Percentiles rank a stretch among this genome's conserved stretches.
These are phyloP conservation scores for Pseudevernia furfuracea DNA, from an alignment of 495 filamentous ascomycete species.

Conservation along the genomic window DNA sequence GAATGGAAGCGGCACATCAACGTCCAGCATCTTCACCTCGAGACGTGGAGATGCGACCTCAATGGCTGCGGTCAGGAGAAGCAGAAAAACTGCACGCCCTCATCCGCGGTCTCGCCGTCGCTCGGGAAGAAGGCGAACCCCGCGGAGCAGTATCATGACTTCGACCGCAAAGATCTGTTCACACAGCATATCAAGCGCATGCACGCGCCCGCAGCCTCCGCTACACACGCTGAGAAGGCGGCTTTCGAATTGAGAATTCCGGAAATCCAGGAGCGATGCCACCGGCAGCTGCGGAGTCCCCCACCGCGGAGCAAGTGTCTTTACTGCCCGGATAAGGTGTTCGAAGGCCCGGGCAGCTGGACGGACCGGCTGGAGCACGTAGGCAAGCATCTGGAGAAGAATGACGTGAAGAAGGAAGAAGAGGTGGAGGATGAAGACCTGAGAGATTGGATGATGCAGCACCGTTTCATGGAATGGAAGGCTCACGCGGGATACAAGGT, in stretches of 20 bases:
- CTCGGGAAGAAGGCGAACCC: neutral
- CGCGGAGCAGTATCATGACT: slow-evolving; percentile 48
- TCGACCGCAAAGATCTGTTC: slow-evolving; percentile 91
- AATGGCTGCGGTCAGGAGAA: slow-evolving; percentile 39
- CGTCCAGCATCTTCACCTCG: slow-evolving; percentile 71
- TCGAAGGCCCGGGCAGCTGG: slow-evolving; percentile 52
- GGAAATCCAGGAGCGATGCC: slow-evolving; percentile 49
- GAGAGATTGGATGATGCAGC: slow-evolving; percentile 44
- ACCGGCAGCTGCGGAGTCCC: slow-evolving; percentile 49
- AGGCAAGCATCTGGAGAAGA: slow-evolving; percentile 47
- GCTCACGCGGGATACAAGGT: slow-evolving; percentile 3
- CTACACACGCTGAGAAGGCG: slow-evolving; percentile 35
- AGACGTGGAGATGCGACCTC: slow-evolving; percentile 75
- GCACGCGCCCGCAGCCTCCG: slow-evolving; percentile 57
- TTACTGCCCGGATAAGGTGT: slow-evolving; percentile 32
- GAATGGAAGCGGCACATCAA: slow-evolving; percentile 92
- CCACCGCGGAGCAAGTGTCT: slow-evolving; percentile 56
- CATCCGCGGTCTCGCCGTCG: neutral
- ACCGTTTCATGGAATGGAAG: slow-evolving; percentile 39
- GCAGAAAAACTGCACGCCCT: neutral
- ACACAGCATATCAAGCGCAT: slow-evolving; percentile 91
- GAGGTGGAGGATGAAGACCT: slow-evolving; percentile 41
- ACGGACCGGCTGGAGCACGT: slow-evolving; percentile 88
- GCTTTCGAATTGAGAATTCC: slow-evolving; percentile 41
- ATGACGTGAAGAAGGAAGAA: slow-evolving; percentile 26